Evolutionary conservation across 192 early-diverging fungal species (phyloP).

Genomic region (Helicostylum pulchrum): DNA sequence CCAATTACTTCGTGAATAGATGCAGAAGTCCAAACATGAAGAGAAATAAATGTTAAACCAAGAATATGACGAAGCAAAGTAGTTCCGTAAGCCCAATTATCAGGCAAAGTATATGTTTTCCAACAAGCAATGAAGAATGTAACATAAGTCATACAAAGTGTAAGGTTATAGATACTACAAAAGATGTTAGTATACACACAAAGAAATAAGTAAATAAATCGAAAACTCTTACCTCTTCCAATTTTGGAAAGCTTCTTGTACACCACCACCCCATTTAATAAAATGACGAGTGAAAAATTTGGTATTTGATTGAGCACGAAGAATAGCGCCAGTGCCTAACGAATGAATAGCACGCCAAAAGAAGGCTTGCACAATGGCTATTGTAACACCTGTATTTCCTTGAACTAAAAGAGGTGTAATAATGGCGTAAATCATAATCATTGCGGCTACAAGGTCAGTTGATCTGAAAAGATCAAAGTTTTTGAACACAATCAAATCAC

Average conservation of each 20-base stretch:
- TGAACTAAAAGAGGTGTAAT: constrained; percentile 56
- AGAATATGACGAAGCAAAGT: constrained; percentile 82
- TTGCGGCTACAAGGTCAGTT: constrained; percentile 75
- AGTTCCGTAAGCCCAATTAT: constrained; percentile 62
- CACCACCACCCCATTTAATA: constrained; percentile 88
- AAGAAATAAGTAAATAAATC: constrained; percentile 6
- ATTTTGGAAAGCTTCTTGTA: constrained; percentile 84
- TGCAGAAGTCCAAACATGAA: constrained; percentile 90
- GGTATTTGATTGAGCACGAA: constrained; percentile 76
- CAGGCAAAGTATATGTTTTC: constrained; percentile 76
- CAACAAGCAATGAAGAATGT: constrained; percentile 82
- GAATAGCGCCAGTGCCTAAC: constrained; percentile 70
- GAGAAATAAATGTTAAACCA: constrained; percentile 71
- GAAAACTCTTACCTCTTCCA: constrained; percentile 75
- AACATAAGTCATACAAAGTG: constrained; percentile 87
- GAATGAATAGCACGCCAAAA: constrained; percentile 88
- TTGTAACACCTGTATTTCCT: constrained; percentile 37
- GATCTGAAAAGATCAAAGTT: constrained; percentile 89
- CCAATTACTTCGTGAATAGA: constrained; percentile 92
- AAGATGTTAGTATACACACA: background rate
- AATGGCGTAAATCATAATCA: constrained; percentile 74
- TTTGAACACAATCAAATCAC: constrained; percentile 86
- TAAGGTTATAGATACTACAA: constrained; percentile 85
- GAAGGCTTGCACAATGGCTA: constrained; percentile 69
- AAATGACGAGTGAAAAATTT: constrained; percentile 89